Evolutionary conservation across 495 filamentous ascomycete species (phyloP).

Genomic region (Penicillium ochrochloron): DNA sequence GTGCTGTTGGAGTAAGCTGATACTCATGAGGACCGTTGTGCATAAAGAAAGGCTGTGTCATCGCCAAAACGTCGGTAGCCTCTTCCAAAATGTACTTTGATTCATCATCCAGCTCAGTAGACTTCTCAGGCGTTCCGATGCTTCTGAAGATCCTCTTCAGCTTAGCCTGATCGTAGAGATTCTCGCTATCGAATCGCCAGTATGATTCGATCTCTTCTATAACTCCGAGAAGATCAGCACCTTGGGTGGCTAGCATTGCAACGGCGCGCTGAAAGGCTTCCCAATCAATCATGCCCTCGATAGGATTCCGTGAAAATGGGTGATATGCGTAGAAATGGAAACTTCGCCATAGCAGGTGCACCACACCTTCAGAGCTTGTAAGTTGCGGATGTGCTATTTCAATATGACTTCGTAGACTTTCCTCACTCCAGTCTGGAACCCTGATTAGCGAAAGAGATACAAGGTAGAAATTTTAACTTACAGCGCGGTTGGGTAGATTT

Average conservation of each 20-base stretch:
- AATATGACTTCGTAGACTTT: neutral
- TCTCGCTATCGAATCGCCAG: neutral
- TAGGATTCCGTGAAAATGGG: neutral
- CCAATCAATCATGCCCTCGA: neutral
- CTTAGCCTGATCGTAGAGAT: neutral
- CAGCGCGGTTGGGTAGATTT: neutral
- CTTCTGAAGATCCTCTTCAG: neutral
- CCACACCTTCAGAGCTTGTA: neutral
- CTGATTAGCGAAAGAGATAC: neutral
- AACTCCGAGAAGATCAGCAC: neutral
- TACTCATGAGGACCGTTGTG: neutral
- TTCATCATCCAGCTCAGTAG: neutral
- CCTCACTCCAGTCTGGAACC: neutral
- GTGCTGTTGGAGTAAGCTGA: neutral
- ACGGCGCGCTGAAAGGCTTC: neutral
- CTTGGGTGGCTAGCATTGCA: neutral
- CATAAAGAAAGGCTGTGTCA: constrained; percentile 1
- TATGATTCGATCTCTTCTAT: neutral
- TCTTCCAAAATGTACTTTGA: neutral
- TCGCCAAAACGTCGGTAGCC: neutral
- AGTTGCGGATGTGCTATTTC: neutral
- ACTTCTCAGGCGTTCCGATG: neutral
- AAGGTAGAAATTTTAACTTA: neutral
- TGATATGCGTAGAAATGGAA: neutral
- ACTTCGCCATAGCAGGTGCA: neutral